Evolutionary conservation across 2,329 filamentous ascomycete species (phyloP), one percentile per base, ranked within the genome.

Genomic region (Cladophialophora yegresii): DNA sequence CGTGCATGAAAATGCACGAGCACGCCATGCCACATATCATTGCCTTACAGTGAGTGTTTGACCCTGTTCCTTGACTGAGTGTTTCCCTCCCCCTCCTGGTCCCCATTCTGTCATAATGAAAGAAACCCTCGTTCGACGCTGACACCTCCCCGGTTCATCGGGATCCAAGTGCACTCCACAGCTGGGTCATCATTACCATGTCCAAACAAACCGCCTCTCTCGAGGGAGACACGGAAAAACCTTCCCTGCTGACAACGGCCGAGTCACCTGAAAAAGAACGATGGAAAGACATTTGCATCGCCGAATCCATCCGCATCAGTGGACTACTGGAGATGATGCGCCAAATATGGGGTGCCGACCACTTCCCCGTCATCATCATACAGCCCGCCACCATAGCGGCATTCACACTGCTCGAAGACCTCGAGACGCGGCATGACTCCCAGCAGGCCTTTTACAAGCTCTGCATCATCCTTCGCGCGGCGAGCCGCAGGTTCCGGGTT

Each of bases 341-440:
- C 20, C 61, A 70, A 12, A 64, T 69, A 10, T 76, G 75, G 75
- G 71, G 72, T 4, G 63, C 72, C 16, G 73, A 76, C 50, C 72
- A 71, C 55, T 75, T 76, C 63, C 73, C 74, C 4, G 71, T 71
- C 7, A 71, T 67, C 55, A 72, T 73, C 53, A 70, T 74, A 36
- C 72, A 75, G 32, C 75, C 72, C 63, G 65, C 75, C 16, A 69
- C 72, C 13, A 67, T 72, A 1, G 73, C 74, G 1, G 65, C 75
- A 20, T 73, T 75, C 56, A 69, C 68, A 0, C 60, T 76, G 26
- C 70, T 76, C 28, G 72, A 73, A 10, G 69, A 67, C 2, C 63
- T 75, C 1, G 28, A 58, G 23, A 63, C 72, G 30, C 62, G 65
- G 3, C 51, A 55, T 2, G 69, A 71, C 1, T 72, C 71, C 32